Conservation (phyloP, 1,284 basidiomycete genomes). For the Ceratorhiza oryzae-sativae region DNA sequence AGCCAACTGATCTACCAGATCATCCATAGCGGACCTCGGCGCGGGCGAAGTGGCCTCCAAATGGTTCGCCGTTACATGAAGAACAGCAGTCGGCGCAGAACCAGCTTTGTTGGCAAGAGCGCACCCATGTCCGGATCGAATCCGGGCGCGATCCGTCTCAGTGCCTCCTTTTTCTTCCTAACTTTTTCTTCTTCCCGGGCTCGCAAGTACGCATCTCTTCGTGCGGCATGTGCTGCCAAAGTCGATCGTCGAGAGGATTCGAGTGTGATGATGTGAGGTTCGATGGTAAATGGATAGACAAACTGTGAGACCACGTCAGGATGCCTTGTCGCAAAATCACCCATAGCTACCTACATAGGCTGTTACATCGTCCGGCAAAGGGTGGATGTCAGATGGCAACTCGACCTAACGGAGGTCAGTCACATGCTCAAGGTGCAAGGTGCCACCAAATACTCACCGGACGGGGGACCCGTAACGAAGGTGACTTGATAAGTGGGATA, state of each 20-base stretch:
- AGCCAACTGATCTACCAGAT: conserved; percentile 78
- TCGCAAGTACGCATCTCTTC: conserved; percentile 72
- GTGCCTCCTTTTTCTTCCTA: conserved; percentile 73
- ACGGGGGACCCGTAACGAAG: conserved; percentile 83
- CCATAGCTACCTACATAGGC: conserved; percentile 70
- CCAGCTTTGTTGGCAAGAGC: conserved; percentile 60
- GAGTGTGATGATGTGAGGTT: conserved; percentile 79
- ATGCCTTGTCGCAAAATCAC: not conserved
- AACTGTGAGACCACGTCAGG: conserved; percentile 65
- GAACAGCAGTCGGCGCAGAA: conserved; percentile 1
- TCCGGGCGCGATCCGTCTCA: conserved; percentile 75
- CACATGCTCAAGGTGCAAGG: not conserved
- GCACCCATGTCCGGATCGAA: conserved; percentile 67
- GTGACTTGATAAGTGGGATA: conserved; percentile 89
- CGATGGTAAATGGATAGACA: conserved; percentile 91
- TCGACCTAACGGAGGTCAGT: conserved; percentile 63
- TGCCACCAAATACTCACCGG: conserved; percentile 60
- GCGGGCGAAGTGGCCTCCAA: not conserved
- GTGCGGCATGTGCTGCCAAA: conserved; percentile 67
- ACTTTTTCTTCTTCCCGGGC: conserved; percentile 80
- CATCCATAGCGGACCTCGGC: conserved; percentile 69
- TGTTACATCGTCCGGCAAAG: conserved; percentile 85
- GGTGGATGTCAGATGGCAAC: conserved; percentile 88
- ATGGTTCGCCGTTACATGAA: conserved; percentile 12
- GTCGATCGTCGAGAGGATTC: conserved; percentile 73